phyloP scores from a whole-genome alignment of 345 rosid genomes.

The Bretschneidera sinensis region DNA sequence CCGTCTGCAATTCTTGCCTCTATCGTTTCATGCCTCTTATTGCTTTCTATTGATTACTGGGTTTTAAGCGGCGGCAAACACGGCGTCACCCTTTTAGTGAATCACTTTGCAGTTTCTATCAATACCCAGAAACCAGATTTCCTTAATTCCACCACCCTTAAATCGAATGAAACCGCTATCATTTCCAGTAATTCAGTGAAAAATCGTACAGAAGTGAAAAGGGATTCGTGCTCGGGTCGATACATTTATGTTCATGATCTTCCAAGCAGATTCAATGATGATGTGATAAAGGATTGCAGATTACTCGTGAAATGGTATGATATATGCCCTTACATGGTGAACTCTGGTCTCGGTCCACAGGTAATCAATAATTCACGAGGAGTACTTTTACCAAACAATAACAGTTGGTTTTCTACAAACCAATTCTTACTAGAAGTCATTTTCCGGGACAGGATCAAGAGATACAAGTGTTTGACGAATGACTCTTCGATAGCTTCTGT shows the following conservation, averaged over 20 bases:
- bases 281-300: constrained; percentile 33
- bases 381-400: constrained; percentile 13
- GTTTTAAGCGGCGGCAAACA: no score
- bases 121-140: not conserved
- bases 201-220: not conserved
- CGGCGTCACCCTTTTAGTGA: not conserved
- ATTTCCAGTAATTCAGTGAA: no score
- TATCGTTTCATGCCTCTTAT: not conserved
- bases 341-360: constrained; percentile 46
- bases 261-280: constrained; percentile 44
- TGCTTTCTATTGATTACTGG: not conserved
- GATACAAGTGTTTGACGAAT: constrained; percentile 45
- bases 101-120: not conserved
- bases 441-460: constrained; percentile 48
- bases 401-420: constrained; percentile 39
- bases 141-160: not conserved
- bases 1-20: not conserved
- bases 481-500: constrained; percentile 51
- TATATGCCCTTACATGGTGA: constrained; percentile 40
- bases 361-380: constrained; percentile 14
- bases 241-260: constrained; percentile 44
- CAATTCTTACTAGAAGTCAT: constrained; percentile 55
- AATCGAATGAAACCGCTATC: not conserved
- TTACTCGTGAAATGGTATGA: constrained; percentile 35
- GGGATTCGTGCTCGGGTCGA: constrained; percentile 32